Percentiles rank a stretch among this genome's conserved stretches.
Evolutionary conservation across 257 asterid genomes (phyloP).

Genomic region (Fraxinus quadrangulata): DNA sequence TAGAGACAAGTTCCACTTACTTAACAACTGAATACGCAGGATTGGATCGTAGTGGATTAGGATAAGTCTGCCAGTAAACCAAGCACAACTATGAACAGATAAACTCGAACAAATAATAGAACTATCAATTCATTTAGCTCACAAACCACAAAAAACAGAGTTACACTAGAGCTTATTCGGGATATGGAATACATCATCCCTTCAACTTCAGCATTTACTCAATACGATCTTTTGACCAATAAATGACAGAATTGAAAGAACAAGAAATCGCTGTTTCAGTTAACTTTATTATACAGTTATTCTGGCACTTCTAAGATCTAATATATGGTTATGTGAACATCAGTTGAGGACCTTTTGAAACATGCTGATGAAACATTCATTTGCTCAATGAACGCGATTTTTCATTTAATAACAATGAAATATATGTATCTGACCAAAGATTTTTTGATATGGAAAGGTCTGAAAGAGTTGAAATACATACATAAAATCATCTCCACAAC

Average conservation of each 20-base stretch:
- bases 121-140: neutral
- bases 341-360: neutral
- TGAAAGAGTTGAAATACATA: neutral
- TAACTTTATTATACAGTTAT: neutral
- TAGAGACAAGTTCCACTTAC: conserved; percentile 33
- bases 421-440: neutral
- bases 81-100: conserved; percentile 27
- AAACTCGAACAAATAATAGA: neutral
- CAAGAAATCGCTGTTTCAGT: neutral
- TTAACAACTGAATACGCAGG: conserved; percentile 63
- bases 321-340: conserved; percentile 7
- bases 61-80: conserved; percentile 41
- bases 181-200: conserved; percentile 14
- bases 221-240: conserved; percentile 14
- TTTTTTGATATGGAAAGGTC: neutral
- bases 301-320: neutral
- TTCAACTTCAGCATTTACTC: conserved; percentile 9
- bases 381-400: neutral
- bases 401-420: neutral
- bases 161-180: conserved; percentile 15
- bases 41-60: conserved; percentile 47
- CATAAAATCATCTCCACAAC: neutral
- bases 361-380: neutral
- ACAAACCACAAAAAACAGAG: conserved; percentile 4
- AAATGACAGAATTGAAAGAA: conserved; percentile 7